Evolutionary conservation across 352 stramenopile species (phyloP).

Genomic region (Pythium apleroticum): DNA sequence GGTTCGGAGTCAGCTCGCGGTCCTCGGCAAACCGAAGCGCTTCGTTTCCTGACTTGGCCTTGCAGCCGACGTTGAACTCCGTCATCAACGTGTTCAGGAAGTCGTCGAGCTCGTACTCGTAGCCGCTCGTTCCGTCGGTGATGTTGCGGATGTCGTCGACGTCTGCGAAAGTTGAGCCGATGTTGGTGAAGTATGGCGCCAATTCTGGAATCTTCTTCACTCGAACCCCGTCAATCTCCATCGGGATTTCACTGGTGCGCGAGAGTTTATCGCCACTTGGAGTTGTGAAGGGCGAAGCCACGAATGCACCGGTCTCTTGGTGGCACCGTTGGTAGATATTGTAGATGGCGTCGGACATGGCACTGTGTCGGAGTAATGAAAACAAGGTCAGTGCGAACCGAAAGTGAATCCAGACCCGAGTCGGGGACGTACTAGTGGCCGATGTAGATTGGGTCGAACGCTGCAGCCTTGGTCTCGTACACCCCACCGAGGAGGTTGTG

Average conservation of each 20-base stretch:
- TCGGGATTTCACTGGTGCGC: slow-evolving; percentile 29
- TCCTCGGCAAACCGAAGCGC: slow-evolving; percentile 42
- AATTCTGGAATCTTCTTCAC: slow-evolving; percentile 28
- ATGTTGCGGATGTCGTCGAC: slow-evolving; percentile 36
- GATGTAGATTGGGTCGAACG: slow-evolving; percentile 42
- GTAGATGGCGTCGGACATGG: slow-evolving; percentile 61
- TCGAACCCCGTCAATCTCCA: slow-evolving; percentile 30
- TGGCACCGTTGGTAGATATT: slow-evolving; percentile 62
- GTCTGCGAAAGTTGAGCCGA: slow-evolving; percentile 35
- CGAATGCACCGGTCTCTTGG: slow-evolving; percentile 31
- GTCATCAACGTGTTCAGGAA: slow-evolving; percentile 59
- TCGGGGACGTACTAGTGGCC: slow-evolving; percentile 36
- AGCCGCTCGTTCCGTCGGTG: slow-evolving; percentile 18
- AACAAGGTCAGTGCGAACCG: background rate
- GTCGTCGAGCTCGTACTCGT: slow-evolving; percentile 55
- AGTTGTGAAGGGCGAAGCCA: slow-evolving; percentile 33
- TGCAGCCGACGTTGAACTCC: slow-evolving; percentile 54
- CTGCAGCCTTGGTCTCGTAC: slow-evolving; percentile 35
- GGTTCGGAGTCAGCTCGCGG: slow-evolving; percentile 45
- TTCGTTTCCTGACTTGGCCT: slow-evolving; percentile 28
- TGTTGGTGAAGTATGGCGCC: slow-evolving; percentile 25
- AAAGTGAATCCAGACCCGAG: background rate
- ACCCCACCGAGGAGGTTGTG: slow-evolving; percentile 41
- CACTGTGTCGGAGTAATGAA: slow-evolving; percentile 17
- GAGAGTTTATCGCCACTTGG: slow-evolving; percentile 22